Evolutionary conservation across 345 rosid genomes (phyloP).

Genomic region (Euphorbia pulcherrima): DNA sequence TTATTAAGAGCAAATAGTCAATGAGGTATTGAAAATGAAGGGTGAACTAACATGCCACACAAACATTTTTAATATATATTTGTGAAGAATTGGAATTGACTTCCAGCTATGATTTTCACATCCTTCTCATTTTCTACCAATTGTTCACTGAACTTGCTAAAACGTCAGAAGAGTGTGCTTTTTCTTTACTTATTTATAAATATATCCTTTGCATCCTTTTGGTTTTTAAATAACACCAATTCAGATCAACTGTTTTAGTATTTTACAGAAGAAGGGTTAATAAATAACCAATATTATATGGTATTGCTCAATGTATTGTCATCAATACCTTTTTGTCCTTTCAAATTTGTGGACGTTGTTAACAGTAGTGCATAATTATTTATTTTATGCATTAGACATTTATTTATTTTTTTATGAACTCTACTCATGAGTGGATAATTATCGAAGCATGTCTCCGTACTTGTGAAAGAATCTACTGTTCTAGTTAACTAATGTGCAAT

Average conservation of each 20-base stretch:
- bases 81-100: neutral
- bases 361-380: no score
- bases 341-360: no score
- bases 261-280: neutral
- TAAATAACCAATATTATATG: no score
- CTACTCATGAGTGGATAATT: no score
- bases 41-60: neutral
- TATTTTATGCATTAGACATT: no score
- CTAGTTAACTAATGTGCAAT: no score
- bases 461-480: no score
- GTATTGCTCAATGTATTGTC: no score
- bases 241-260: neutral
- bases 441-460: no score
- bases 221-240: neutral
- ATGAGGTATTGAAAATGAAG: neutral
- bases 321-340: no score
- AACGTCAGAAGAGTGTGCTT: neutral
- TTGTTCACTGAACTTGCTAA: conserved; percentile 6
- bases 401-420: no score
- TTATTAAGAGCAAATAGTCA: neutral
- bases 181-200: neutral
- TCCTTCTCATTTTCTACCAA: neutral
- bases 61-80: neutral
- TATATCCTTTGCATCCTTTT: neutral
- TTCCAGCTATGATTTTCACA: neutral